Base-by-base conservation (phyloP, 306 rosid species). In the Rosa rugosa region DNA sequence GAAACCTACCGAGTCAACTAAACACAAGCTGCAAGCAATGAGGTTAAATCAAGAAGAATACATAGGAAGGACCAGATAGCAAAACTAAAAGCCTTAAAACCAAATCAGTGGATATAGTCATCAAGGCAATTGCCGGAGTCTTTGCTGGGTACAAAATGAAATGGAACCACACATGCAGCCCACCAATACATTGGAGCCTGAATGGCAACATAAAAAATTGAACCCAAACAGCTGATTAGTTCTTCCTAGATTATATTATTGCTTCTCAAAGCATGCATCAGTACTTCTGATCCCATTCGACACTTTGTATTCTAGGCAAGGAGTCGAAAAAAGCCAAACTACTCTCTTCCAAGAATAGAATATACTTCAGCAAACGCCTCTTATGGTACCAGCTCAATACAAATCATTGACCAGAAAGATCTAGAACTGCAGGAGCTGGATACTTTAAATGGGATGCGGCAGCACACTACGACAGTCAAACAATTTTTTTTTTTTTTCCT, bases 391-490 rank as follows among this genome's bases (percentile, higher is more conserved):
- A 18, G 71, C 47, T 66, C 51, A 73, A 40, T 56, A 56, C 23
- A 13, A 72, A 40, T 40, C 20, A 36, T 14, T 36, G 66, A 44
- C 44, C 49, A 20, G 6, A 53, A 11, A 73, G 31, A 53, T 36
- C 22, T 73, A 73, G 36, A 53, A 38, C 66, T 73, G 16, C 10
- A 60, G 46, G 64, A 22, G 56, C 71, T 75, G 44, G 54, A 50
- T 23, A 23, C 23, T 50, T 31, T 10, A 50, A 50, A 27, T 5
- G 31, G 17, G 46, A 75, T 75, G 79, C n/a, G 3, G 71, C 44
- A 59, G 31, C 70, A 75, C 6, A 27, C 46, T 17, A 18, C 64
- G 10, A 17, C 60, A 31, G 9, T 16, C 27, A n/a, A 22, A 59
- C 65, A 44, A 44, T 1, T 22, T 59, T 23, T 60, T 23, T 56